phyloP scores from a whole-genome alignment of 805 yeast species.

The Lachancea kluyveri region DNA sequence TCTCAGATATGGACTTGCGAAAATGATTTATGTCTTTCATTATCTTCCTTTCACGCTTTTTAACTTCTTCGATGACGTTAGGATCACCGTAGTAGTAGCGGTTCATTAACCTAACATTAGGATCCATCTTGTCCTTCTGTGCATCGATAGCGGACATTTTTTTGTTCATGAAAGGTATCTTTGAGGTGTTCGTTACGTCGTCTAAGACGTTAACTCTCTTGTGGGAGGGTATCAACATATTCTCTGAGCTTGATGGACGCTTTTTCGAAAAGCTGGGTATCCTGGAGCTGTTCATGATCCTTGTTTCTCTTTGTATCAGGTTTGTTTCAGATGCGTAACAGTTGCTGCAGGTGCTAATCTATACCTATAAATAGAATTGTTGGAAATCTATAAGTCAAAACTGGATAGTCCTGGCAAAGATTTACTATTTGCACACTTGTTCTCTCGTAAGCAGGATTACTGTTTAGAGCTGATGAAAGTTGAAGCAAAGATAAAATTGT shows the following conservation, averaged over 20 bases:
- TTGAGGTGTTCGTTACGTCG: conserved; percentile 12
- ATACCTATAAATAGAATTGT: no score
- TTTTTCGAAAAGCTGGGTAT: conserved; percentile 5
- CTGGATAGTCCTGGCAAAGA: no score
- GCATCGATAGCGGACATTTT: no score
- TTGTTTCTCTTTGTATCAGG: conserved; percentile 5
- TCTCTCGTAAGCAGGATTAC: no score
- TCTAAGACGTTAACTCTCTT: conserved; percentile 6
- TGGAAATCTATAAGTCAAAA: no score
- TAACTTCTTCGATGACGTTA: conserved; percentile 26
- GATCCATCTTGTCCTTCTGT: no score
- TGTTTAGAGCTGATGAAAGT: no score
- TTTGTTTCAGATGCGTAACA: no score
- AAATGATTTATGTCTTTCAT: conserved; percentile 25
- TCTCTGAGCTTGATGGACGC: conserved; percentile 2
- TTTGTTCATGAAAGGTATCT: neutral
- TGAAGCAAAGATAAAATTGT: no score
- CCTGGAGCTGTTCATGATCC: conserved; percentile 6
- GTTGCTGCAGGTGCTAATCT: no score
- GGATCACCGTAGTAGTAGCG: conserved; percentile 29
- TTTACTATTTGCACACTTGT: no score
- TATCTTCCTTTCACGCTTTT: conserved; percentile 27
- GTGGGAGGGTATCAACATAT: neutral
- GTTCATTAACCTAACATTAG: conserved; percentile 18
- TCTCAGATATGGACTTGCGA: conserved; percentile 23